phyloP scores from a whole-genome alignment of 2,329 filamentous ascomycete genomes.

The Fusarium torreyae region DNA sequence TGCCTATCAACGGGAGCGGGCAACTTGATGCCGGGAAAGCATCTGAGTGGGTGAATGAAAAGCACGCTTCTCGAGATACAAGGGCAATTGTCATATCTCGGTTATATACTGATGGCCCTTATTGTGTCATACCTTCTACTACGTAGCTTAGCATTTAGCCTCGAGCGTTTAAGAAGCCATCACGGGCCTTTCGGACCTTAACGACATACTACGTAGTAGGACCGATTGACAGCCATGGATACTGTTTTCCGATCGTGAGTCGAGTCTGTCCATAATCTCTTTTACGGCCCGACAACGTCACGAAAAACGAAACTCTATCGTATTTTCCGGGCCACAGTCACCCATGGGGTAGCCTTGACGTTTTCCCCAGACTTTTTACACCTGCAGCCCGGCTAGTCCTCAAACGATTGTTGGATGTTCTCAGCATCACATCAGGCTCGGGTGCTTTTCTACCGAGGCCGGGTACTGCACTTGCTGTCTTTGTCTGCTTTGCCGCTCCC shows the following conservation, averaged over 20 bases:
- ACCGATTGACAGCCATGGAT: constrained; percentile 34
- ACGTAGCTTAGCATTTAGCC: constrained; percentile 2
- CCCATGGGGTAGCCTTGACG: constrained; percentile 20
- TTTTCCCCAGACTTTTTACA: constrained; percentile 27
- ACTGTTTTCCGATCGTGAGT: constrained; percentile 11
- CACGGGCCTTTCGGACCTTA: constrained; percentile 17
- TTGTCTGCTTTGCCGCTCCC: constrained; percentile 17
- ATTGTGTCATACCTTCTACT: neutral
- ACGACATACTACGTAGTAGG: constrained; percentile 13
- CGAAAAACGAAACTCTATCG: constrained; percentile 15
- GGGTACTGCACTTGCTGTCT: constrained; percentile 13
- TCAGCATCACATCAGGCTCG: constrained; percentile 15
- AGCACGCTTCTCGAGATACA: too few species aligned
- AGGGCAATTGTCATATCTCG: constrained; percentile 19
- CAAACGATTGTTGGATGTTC: constrained; percentile 17
- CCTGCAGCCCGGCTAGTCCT: constrained; percentile 10
- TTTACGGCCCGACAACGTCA: constrained; percentile 20
- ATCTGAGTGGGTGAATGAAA: too few species aligned
- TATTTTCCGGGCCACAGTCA: constrained; percentile 11
- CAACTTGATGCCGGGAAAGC: too few species aligned
- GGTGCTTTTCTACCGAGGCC: constrained; percentile 29
- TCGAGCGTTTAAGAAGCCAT: constrained; percentile 23
- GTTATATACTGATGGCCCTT: neutral
- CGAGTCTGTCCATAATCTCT: constrained; percentile 4
- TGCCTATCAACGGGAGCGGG: too few species aligned